phyloP scores from a whole-genome alignment of 805 yeast species.

The Sugiyamaella marilandica region DNA sequence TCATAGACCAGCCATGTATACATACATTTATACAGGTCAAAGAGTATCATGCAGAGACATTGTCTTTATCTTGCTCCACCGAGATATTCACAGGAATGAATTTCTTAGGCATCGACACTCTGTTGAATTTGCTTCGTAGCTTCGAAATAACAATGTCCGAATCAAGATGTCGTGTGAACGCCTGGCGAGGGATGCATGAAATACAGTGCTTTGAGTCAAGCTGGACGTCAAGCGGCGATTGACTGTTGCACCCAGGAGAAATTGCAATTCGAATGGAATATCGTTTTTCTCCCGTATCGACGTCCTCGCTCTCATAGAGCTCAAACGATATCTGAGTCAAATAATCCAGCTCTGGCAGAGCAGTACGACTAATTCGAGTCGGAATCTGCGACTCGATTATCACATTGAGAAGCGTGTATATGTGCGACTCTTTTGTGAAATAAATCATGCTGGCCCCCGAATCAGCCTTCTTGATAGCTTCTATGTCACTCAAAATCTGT shows the following conservation, averaged over 20 bases:
- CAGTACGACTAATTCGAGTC: constrained; percentile 92
- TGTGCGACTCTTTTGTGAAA: constrained; percentile 95
- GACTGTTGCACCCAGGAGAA: constrained; percentile 98
- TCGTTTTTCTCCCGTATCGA: constrained; percentile 61
- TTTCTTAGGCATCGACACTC: constrained; percentile 80
- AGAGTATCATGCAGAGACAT: neutral
- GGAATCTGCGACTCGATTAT: constrained; percentile 90
- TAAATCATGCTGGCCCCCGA: constrained; percentile 82
- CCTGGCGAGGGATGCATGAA: constrained; percentile 88
- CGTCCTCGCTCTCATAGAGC: constrained; percentile 72
- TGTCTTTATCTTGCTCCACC: neutral
- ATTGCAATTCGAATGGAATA: constrained; percentile 88
- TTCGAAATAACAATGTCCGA: constrained; percentile 82
- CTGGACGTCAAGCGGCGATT: constrained; percentile 95
- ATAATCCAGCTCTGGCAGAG: constrained; percentile 93
- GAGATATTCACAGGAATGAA: constrained; percentile 28
- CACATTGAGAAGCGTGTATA: constrained; percentile 86
- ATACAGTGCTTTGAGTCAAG: constrained; percentile 94
- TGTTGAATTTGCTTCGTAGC: constrained; percentile 70
- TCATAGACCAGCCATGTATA: too few species aligned
- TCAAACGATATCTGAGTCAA: constrained; percentile 93
- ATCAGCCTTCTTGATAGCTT: constrained; percentile 70
- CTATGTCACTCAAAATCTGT: constrained; percentile 76
- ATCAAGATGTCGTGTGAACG: constrained; percentile 88
- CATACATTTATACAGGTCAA: neutral